Base-by-base conservation (phyloP, 176 grass and related monocot genomes). In the Poa annua region DNA sequence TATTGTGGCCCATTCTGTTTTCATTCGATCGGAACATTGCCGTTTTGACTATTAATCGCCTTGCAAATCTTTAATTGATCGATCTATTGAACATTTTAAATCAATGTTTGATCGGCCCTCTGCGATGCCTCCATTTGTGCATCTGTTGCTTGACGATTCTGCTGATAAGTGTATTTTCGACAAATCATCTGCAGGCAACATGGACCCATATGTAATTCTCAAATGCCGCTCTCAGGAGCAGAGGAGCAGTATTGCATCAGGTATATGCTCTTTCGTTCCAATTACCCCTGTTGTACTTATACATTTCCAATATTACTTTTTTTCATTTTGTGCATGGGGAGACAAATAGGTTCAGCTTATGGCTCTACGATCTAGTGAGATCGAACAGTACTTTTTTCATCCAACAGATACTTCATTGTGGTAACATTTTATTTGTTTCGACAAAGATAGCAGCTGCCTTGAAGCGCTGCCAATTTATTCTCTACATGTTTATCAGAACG, bases 161-260 rank as follows among this genome's bases (percentile, higher is more conserved):
- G 51, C 1, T 78, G 47, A 66, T 67, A 50, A 35, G 2, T 56
- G 25, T 26, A 0, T 64, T 70, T 50, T 69, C 45, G 50, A 19
- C 29, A 57, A 89, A 80, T 80, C 26, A 32, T 66, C 12, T 0
- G 22, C 87, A 98, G 96, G 85, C 65, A 93, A 87, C 19, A 99
- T 99, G 93, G 96, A 99, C 81, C 96, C 96, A 0, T 99, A 96
- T 39, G 93, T 89, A 47, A 50, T 96, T 79, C 69, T 99, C 10
- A 87, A 59, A 85, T 96, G 85, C 86, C 88, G 91, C 52, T 88
- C 96, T 38, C 96, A 99, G 61, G 96, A 99, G 81, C 91, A 99
- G 83, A 96, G 69, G 66, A 99, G 96, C 81, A 96, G 91, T 42
- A 81, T 99, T 49, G 93, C 92, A 90, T 57, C 83, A 45, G 91